A percentile compares a stretch with the other conserved stretches of the same genome.
These are phyloP conservation scores for Barnettozyma botsteinii DNA, from an alignment of 805 yeast species.

Conservation along the genomic window DNA sequence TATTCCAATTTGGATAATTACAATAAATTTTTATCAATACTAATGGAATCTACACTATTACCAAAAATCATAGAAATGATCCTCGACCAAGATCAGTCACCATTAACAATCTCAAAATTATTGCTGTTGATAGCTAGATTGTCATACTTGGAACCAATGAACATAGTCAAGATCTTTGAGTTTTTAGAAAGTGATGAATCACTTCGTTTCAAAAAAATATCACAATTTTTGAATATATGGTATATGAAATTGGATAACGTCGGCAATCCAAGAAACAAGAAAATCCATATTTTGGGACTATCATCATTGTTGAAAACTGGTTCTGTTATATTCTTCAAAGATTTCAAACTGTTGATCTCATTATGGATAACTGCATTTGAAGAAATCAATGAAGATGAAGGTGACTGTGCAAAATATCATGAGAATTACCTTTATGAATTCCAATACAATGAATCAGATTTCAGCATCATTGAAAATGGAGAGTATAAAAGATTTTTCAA, in stretches of 20 bases:
- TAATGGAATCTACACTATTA: slow-evolving; percentile 26
- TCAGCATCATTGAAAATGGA: slow-evolving; percentile 28
- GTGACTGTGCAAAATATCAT: slow-evolving; percentile 53
- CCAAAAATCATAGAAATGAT: slow-evolving; percentile 25
- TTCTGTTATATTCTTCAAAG: slow-evolving; percentile 25
- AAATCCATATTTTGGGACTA: slow-evolving; percentile 59
- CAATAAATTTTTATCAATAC: slow-evolving; percentile 15
- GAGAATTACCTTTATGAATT: slow-evolving; percentile 32
- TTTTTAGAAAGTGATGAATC: slow-evolving; percentile 25
- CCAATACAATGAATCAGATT: slow-evolving; percentile 18
- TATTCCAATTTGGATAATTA: slow-evolving; percentile 18
- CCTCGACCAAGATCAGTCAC: slow-evolving; percentile 28
- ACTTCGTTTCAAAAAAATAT: slow-evolving; percentile 22
- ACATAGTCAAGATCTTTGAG: slow-evolving; percentile 24
- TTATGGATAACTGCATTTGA: slow-evolving; percentile 57
- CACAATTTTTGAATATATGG: slow-evolving; percentile 31
- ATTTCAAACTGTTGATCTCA: slow-evolving; percentile 30
- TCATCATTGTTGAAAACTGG: slow-evolving; percentile 43
- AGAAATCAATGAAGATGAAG: slow-evolving; percentile 62
- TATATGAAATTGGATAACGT: slow-evolving; percentile 47
- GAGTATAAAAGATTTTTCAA: slow-evolving; percentile 40
- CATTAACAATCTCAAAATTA: slow-evolving; percentile 29
- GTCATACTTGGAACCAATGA: slow-evolving; percentile 29
- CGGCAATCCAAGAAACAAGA: slow-evolving; percentile 71
- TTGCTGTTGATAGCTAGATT: slow-evolving; percentile 33